These are phyloP conservation scores for Aspergillus cristatus DNA, from an alignment of 495 filamentous ascomycete species.

Conservation along the genomic window DNA sequence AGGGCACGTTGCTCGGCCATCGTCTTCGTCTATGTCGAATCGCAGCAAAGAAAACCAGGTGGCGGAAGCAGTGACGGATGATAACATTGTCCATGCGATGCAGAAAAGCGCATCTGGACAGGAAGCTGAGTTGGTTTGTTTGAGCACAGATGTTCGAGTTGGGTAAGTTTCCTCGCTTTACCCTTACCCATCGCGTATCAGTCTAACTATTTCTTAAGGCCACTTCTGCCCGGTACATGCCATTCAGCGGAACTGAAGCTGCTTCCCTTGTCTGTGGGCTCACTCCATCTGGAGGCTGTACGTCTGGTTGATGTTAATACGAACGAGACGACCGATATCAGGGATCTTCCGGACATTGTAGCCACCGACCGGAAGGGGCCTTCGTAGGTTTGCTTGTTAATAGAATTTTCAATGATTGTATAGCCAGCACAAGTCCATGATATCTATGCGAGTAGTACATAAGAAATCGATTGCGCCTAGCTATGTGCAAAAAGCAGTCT, in stretches of 20 bases:
- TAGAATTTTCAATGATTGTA: no score
- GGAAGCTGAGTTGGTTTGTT: constrained; percentile 62
- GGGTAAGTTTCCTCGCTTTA: constrained; percentile 45
- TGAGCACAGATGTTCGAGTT: constrained; percentile 75
- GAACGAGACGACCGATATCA: constrained; percentile 74
- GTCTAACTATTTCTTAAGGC: constrained; percentile 35
- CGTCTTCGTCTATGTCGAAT: constrained; percentile 34
- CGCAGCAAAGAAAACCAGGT: constrained; percentile 38
- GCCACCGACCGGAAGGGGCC: constrained; percentile 32
- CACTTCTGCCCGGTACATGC: constrained; percentile 65
- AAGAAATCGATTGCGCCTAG: no score
- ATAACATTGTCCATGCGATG: constrained; percentile 73
- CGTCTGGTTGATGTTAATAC: constrained; percentile 73
- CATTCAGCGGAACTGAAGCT: constrained; percentile 73
- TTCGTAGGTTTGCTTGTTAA: background rate
- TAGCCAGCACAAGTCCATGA: no score
- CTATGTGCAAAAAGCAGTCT: no score
- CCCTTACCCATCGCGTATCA: background rate
- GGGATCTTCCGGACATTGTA: constrained; percentile 68
- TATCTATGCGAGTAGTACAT: no score
- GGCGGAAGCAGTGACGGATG: constrained; percentile 75
- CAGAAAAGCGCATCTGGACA: constrained; percentile 68
- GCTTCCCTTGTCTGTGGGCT: constrained; percentile 63
- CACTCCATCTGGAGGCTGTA: constrained; percentile 70
- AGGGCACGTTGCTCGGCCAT: constrained; percentile 44